Evolutionary conservation across 306 rosid genomes (phyloP).

Genomic region (Prosopis cineraria): DNA sequence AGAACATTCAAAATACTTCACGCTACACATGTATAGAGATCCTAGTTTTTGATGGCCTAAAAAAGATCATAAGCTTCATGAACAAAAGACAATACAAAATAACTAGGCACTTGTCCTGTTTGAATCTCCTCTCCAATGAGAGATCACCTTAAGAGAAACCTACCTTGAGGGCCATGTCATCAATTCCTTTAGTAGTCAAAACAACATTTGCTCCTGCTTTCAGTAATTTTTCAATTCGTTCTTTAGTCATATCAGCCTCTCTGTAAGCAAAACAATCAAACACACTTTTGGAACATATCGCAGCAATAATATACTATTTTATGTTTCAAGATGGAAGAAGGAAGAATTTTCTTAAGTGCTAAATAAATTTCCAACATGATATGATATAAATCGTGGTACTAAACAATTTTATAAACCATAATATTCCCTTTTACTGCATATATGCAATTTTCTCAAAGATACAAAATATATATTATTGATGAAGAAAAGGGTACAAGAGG

Average conservation of each 20-base stretch:
- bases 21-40: background rate
- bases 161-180: conserved; percentile 98
- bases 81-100: background rate
- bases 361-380: conserved; percentile 1
- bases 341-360: conserved; percentile 3
- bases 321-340: background rate
- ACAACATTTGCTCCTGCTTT: conserved; percentile 97
- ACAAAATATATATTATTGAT: background rate
- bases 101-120: background rate
- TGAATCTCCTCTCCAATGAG: background rate
- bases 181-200: conserved; percentile 96
- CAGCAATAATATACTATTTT: background rate
- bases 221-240: conserved; percentile 84
- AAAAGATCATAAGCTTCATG: background rate
- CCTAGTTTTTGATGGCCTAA: background rate
- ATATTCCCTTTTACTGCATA: background rate
- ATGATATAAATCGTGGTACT: background rate
- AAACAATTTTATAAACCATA: background rate
- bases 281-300: background rate
- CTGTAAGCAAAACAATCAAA: conserved; percentile 38
- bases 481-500: background rate
- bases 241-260: conserved; percentile 97
- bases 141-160: background rate
- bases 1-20: background rate
- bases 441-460: background rate